A percentile compares a stretch with the other conserved stretches of the same genome.
Evolutionary conservation across 306 rosid species (phyloP).

Genomic region (Rosa lucieae): DNA sequence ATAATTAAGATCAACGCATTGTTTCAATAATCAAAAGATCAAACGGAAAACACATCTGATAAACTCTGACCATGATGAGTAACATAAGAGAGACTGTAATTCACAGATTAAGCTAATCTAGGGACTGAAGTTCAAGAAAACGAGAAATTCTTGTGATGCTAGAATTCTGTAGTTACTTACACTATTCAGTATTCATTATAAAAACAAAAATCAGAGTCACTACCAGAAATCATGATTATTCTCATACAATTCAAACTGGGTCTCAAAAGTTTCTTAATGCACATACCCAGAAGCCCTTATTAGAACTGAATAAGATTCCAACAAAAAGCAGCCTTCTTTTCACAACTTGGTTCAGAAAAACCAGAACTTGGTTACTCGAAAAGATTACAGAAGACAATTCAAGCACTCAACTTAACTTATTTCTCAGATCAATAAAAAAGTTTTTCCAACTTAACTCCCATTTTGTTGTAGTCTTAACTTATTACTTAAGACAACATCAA

Average conservation of each 20-base stretch:
- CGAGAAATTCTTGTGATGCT: background rate
- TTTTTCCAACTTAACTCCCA: too few species aligned
- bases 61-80: background rate
- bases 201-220: background rate
- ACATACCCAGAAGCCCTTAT: slow-evolving; percentile 14
- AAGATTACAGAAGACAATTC: background rate
- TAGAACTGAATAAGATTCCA: background rate
- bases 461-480: too few species aligned
- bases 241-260: background rate
- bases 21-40: background rate
- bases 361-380: slow-evolving; percentile 5
- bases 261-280: too few species aligned
- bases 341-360: slow-evolving; percentile 14
- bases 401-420: slow-evolving; percentile 1
- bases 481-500: background rate
- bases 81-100: background rate
- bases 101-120: background rate
- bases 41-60: background rate
- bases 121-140: background rate
- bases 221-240: background rate
- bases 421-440: background rate
- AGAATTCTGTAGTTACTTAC: slow-evolving; percentile 9
- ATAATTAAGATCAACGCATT: background rate
- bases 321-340: background rate
- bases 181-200: slow-evolving; percentile 9